Evolutionary conservation across 805 yeast species (phyloP).

Genomic region (Candida nitratophila): DNA sequence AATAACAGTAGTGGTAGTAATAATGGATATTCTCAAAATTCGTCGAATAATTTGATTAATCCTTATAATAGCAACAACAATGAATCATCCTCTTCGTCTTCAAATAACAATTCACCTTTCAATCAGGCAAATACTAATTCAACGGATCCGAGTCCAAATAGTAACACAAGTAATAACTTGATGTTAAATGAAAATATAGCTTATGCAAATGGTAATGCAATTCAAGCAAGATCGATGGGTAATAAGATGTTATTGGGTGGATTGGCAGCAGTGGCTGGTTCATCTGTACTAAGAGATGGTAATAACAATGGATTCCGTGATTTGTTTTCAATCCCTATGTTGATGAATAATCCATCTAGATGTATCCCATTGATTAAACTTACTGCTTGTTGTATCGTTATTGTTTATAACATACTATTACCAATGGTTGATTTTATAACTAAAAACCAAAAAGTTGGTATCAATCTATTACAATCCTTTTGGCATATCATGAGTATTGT

Average conservation of each 20-base stretch:
- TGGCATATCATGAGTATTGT: no score
- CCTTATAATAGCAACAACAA: slow-evolving; percentile 4
- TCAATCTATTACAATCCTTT: no score
- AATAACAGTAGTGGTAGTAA: slow-evolving; percentile 9
- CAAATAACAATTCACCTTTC: background rate
- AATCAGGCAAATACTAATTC: slow-evolving; percentile 6
- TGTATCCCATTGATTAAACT: slow-evolving; percentile 18
- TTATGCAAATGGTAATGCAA: slow-evolving; percentile 2
- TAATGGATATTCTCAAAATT: slow-evolving; percentile 2
- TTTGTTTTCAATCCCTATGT: slow-evolving; percentile 23
- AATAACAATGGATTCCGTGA: slow-evolving; percentile 19
- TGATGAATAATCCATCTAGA: slow-evolving; percentile 4
- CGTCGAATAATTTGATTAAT: no score
- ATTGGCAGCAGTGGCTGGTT: slow-evolving; percentile 57
- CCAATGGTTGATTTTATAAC: no score
- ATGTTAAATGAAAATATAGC: slow-evolving; percentile 7
- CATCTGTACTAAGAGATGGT: slow-evolving; percentile 48
- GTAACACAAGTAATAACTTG: slow-evolving; percentile 10
- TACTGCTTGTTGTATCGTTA: slow-evolving; percentile 11
- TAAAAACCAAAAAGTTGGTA: no score
- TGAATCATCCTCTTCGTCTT: background rate
- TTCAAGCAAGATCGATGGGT: slow-evolving; percentile 16
- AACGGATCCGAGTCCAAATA: slow-evolving; percentile 2
- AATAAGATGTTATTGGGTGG: slow-evolving; percentile 56
- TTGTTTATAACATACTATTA: slow-evolving; percentile 13